A percentile compares a stretch with the other conserved stretches of the same genome.
Conservation (phyloP, 192 early-diverging fungal species). For the Coemansia reversa region DNA sequence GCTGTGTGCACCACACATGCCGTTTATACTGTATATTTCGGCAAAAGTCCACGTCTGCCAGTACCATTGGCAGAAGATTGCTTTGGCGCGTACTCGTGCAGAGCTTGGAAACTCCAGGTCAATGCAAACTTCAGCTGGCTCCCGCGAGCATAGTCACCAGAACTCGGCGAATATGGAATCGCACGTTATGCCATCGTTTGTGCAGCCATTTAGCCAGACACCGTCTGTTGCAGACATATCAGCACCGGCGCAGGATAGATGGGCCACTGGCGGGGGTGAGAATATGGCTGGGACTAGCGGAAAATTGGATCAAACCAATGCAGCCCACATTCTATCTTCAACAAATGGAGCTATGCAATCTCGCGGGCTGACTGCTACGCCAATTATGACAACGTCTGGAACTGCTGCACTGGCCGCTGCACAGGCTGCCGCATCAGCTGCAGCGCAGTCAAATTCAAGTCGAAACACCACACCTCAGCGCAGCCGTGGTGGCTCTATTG, state of each 20-base stretch:
- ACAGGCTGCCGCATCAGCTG: constrained; percentile 32
- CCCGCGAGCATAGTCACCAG: constrained; percentile 5
- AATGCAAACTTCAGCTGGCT: not conserved
- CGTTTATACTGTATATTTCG: constrained; percentile 47
- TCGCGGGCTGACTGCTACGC: constrained; percentile 22
- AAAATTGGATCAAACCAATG: not conserved
- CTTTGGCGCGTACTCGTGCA: constrained; percentile 36
- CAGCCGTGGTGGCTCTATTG: constrained; percentile 41
- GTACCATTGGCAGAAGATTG: constrained; percentile 56
- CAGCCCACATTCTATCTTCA: not conserved
- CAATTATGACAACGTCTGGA: constrained; percentile 50
- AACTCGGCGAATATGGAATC: constrained; percentile 27
- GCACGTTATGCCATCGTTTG: constrained; percentile 45
- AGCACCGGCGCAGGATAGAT: constrained; percentile 23
- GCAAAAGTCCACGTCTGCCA: constrained; percentile 54
- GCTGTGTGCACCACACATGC: constrained; percentile 55
- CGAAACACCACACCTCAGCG: constrained; percentile 45
- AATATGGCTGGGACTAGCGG: not conserved
- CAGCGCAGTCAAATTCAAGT: constrained; percentile 30
- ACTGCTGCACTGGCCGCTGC: constrained; percentile 52
- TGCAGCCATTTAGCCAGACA: constrained; percentile 51
- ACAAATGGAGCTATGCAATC: not conserved
- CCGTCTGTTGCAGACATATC: constrained; percentile 31
- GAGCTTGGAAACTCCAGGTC: constrained; percentile 8
- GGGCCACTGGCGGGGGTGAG: not conserved